Conservation (phyloP, 768 basidiomycete genomes). For the Mycena pura region DNA sequence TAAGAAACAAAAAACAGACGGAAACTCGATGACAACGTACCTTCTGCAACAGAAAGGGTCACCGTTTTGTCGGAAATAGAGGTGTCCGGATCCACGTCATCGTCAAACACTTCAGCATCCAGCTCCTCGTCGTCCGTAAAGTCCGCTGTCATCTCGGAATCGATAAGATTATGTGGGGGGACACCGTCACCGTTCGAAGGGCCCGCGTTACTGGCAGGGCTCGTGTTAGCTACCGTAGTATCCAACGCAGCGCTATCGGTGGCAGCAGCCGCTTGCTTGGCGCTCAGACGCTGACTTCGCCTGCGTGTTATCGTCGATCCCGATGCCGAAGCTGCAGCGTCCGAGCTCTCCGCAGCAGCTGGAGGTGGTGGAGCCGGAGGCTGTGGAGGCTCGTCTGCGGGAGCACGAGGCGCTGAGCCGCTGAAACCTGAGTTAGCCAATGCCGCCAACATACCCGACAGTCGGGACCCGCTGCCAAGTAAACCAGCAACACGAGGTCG, state of each 20-base stretch:
- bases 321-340: constrained; percentile 45
- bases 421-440: constrained; percentile 79
- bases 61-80: constrained; percentile 83
- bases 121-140: constrained; percentile 87
- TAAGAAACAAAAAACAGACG: constrained; percentile 12
- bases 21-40: constrained; percentile 42
- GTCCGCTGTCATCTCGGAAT: constrained; percentile 72
- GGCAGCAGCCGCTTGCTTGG: constrained; percentile 57
- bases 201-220: constrained; percentile 24
- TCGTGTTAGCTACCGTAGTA: constrained; percentile 28
- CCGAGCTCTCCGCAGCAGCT: constrained; percentile 34
- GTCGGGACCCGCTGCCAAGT: constrained; percentile 64
- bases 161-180: constrained; percentile 62
- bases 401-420: constrained; percentile 51
- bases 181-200: constrained; percentile 47
- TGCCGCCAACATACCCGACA: constrained; percentile 92
- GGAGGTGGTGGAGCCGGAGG: constrained; percentile 38
- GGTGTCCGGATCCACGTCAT: constrained; percentile 79
- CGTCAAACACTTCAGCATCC: constrained; percentile 90
- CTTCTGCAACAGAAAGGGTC: constrained; percentile 81
- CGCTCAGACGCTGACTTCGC: constrained; percentile 84
- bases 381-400: constrained; percentile 39
- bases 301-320: constrained; percentile 61
- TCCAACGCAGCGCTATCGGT: constrained; percentile 30
- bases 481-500: constrained; percentile 86